These are phyloP conservation scores for Carnegiea gigantea DNA, from an alignment of 179 eudicot species.

Conservation along the genomic window DNA sequence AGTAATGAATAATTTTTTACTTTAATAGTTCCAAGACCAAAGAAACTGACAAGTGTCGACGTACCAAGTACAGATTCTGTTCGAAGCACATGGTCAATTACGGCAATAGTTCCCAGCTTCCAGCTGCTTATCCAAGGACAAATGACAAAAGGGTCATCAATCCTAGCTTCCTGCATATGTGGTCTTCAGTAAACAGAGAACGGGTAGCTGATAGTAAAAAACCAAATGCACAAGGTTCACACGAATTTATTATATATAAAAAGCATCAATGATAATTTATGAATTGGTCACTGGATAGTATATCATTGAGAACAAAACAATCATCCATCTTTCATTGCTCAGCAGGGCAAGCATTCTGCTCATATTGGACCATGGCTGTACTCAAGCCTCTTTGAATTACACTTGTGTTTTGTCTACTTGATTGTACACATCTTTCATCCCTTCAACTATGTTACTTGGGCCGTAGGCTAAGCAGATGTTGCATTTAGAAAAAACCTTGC, in stretches of 20 bases:
- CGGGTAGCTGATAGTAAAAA: not conserved
- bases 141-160: not conserved
- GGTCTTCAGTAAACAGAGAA: not conserved
- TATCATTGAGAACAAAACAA: not conserved
- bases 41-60: not conserved
- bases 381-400: not conserved
- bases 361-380: not conserved
- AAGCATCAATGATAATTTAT: not conserved
- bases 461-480: too few species aligned
- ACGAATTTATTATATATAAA: not conserved
- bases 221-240: not conserved
- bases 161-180: not conserved
- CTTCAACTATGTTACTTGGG: not conserved
- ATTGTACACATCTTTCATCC: not conserved
- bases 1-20: not conserved
- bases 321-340: not conserved
- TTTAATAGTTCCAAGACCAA: not conserved
- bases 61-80: not conserved
- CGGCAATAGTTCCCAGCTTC: not conserved
- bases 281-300: not conserved
- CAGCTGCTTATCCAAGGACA: conserved; percentile 5
- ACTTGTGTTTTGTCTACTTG: not conserved
- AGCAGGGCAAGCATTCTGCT: not conserved
- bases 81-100: not conserved
- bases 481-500: not conserved